Conservation (phyloP, 1,284 basidiomycete species). For the Trichosporon coremiiforme region DNA sequence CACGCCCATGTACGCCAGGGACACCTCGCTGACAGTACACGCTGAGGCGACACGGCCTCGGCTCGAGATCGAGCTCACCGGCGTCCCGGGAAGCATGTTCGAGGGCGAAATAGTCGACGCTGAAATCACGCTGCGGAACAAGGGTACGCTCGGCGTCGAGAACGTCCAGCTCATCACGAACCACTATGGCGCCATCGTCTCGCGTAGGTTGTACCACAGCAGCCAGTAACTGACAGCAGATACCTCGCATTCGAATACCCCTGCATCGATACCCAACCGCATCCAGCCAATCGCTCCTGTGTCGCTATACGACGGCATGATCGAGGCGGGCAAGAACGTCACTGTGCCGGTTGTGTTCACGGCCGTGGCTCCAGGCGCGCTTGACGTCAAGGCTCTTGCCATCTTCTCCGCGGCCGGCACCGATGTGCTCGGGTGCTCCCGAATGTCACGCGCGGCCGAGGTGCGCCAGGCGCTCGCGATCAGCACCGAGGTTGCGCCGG, state of each 20-base stretch:
- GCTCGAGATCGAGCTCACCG: constrained; percentile 40
- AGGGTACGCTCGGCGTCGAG: constrained; percentile 40
- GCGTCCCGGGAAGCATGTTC: constrained; percentile 39
- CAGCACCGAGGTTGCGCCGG: constrained; percentile 19
- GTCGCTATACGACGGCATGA: constrained; percentile 24
- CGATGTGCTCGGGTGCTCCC: constrained; percentile 27
- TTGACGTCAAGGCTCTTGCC: constrained; percentile 40
- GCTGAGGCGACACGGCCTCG: constrained; percentile 51
- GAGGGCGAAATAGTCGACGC: constrained; percentile 47
- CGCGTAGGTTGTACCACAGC: neutral
- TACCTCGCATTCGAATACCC: constrained; percentile 34
- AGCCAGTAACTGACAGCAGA: constrained; percentile 20
- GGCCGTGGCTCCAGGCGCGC: constrained; percentile 26
- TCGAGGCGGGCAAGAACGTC: constrained; percentile 37
- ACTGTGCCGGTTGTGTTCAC: constrained; percentile 37
- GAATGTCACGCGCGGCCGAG: constrained; percentile 29
- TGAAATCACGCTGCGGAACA: constrained; percentile 46
- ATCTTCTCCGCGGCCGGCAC: constrained; percentile 33
- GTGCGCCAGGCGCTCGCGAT: constrained; percentile 30
- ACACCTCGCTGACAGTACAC: constrained; percentile 52
- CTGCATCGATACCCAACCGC: constrained; percentile 35
- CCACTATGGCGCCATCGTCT: constrained; percentile 35
- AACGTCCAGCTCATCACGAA: constrained; percentile 44
- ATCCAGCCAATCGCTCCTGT: constrained; percentile 32
- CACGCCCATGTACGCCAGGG: constrained; percentile 55